These are phyloP conservation scores for Epithele typhae DNA, from an alignment of 768 basidiomycete genomes.

Conservation along the genomic window DNA sequence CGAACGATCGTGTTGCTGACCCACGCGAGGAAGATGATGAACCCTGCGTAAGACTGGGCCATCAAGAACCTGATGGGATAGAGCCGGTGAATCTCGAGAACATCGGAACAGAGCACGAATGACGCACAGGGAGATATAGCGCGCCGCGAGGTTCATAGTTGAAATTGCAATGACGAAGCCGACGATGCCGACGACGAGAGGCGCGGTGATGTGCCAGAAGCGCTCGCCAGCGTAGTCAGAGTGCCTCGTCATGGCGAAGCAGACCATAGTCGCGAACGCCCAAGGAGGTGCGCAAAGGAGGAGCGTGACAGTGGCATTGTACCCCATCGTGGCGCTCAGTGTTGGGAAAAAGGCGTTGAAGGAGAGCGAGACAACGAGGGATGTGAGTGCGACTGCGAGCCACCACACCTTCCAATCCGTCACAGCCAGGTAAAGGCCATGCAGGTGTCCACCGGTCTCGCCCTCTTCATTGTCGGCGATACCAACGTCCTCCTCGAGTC, in stretches of 20 bases:
- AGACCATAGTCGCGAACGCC: constrained; percentile 54
- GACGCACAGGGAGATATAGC: constrained; percentile 62
- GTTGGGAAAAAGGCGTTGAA: constrained; percentile 85
- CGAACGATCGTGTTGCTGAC: constrained; percentile 59
- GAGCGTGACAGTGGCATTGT: constrained; percentile 56
- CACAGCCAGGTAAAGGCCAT: constrained; percentile 56
- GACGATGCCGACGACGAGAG: constrained; percentile 55
- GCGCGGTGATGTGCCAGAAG: constrained; percentile 56
- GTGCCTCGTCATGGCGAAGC: constrained; percentile 53
- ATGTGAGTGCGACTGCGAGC: constrained; percentile 60
- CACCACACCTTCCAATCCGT: constrained; percentile 85
- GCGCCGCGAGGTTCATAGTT: constrained; percentile 56
- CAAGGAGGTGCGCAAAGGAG: constrained; percentile 80
- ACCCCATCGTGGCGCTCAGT: constrained; percentile 68
- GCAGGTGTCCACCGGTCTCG: constrained; percentile 30
- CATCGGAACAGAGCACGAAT: constrained; percentile 5
- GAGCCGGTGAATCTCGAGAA: neutral
- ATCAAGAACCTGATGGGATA: constrained; percentile 59
- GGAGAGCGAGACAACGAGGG: constrained; percentile 57
- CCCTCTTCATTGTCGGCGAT: constrained; percentile 46
- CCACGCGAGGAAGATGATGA: constrained; percentile 60
- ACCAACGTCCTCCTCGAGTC: constrained; percentile 64
- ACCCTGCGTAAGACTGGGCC: constrained; percentile 70
- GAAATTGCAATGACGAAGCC: constrained; percentile 65
- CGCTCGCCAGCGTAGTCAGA: constrained; percentile 71